Conservation (phyloP, 139 green algal species). For the Haematococcus sp. region DNA sequence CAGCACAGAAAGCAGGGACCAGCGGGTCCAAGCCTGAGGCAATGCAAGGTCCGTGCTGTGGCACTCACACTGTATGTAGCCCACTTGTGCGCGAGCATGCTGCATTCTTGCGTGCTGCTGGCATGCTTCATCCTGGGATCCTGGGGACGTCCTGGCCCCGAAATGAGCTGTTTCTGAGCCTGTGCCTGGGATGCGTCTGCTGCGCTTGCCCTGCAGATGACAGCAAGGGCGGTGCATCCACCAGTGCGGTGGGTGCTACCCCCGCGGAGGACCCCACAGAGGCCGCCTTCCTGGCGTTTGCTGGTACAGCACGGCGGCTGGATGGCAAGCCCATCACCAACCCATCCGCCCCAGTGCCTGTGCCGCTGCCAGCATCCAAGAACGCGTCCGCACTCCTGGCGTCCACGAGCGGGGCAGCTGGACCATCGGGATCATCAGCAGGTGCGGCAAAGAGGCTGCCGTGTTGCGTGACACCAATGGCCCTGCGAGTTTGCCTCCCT, state of each 20-base stretch:
- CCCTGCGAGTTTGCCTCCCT: constrained; percentile 4
- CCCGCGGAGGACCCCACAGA: constrained; percentile 36
- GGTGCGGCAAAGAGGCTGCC: too few species aligned
- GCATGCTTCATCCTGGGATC: too few species aligned
- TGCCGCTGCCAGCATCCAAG: constrained; percentile 13
- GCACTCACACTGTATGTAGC: too few species aligned
- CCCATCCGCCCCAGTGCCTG: constrained; percentile 31
- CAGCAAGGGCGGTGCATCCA: neutral
- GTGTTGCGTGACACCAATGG: too few species aligned
- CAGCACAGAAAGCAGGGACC: constrained; percentile 16
- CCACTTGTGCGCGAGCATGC: too few species aligned
- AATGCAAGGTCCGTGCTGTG: neutral
- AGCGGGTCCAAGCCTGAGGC: neutral
- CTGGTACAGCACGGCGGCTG: constrained; percentile 65
- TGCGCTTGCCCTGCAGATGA: too few species aligned
- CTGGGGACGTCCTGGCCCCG: too few species aligned
- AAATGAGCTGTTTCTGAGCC: too few species aligned
- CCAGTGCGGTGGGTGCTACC: constrained; percentile 9
- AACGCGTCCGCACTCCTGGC: neutral
- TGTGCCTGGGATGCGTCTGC: too few species aligned
- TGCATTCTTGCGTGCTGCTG: too few species aligned
- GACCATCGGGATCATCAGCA: constrained; percentile 1
- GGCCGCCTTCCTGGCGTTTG: constrained; percentile 78
- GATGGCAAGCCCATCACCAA: constrained; percentile 71
- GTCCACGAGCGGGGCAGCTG: neutral